Conservation (phyloP, 2,329 filamentous ascomycete genomes). For the Teratosphaeriaceae sp. region DNA sequence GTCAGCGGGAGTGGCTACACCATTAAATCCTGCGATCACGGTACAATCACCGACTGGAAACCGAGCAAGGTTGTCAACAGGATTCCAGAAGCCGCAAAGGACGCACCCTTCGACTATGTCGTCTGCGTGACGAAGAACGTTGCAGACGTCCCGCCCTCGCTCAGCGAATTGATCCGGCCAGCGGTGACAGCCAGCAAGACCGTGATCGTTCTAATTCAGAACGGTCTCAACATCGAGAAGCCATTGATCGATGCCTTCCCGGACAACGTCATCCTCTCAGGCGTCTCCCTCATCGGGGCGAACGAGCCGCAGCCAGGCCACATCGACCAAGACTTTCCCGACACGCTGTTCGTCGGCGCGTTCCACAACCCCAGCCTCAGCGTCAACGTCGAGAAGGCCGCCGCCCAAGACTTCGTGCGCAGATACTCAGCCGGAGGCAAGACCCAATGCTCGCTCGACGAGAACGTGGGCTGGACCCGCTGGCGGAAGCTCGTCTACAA, state of each 20-base stretch:
- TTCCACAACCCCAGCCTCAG: conserved; percentile 36
- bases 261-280: conserved; percentile 46
- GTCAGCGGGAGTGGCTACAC: conserved; percentile 45
- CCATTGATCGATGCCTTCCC: conserved; percentile 47
- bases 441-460: conserved; percentile 35
- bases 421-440: conserved; percentile 45
- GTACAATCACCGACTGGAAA: conserved; percentile 30
- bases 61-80: conserved; percentile 37
- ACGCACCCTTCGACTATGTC: conserved; percentile 46
- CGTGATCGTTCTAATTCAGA: conserved; percentile 53
- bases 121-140: conserved; percentile 54
- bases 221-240: conserved; percentile 57
- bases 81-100: conserved; percentile 40
- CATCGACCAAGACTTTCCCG: conserved; percentile 48
- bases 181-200: conserved; percentile 48
- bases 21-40: conserved; percentile 52
- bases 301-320: conserved; percentile 42
- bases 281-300: conserved; percentile 48
- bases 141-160: conserved; percentile 44
- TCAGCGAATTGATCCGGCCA: conserved; percentile 44
- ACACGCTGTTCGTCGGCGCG: conserved; percentile 45
- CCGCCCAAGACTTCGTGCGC: conserved; percentile 35
- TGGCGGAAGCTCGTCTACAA: conserved; percentile 50
- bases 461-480: conserved; percentile 37
- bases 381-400: conserved; percentile 28